Percentiles rank a stretch among this genome's conserved stretches.
phyloP scores from a whole-genome alignment of 192 early-diverging fungal species.

The Phlyctochytrium planicorne region DNA sequence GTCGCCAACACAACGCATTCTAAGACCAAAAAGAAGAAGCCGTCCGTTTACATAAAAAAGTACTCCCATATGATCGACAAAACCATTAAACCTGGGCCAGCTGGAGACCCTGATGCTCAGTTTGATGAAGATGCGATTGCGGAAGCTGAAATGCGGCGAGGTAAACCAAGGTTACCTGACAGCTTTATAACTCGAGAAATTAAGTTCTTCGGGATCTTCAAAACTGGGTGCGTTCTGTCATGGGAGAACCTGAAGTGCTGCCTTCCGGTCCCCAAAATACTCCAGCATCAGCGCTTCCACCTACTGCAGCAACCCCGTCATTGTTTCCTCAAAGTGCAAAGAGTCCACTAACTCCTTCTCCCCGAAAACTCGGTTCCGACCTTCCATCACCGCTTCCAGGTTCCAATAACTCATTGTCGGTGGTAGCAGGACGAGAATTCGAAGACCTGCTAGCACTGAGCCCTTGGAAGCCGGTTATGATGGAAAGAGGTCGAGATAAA shows the following conservation, averaged over 20 bases:
- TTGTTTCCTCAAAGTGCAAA: too few species aligned
- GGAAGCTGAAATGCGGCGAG: slow-evolving; percentile 5
- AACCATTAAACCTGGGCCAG: too few species aligned
- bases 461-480: slow-evolving; percentile 7
- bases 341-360: too few species aligned
- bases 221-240: neutral
- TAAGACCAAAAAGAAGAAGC: too few species aligned
- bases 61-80: neutral
- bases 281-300: neutral
- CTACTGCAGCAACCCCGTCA: neutral
- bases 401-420: neutral
- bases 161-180: neutral
- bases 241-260: neutral
- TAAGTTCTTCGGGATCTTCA: slow-evolving; percentile 2
- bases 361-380: too few species aligned
- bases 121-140: slow-evolving; percentile 5
- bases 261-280: neutral
- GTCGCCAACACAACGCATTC: too few species aligned
- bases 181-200: neutral
- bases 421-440: neutral
- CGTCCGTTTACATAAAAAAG: too few species aligned
- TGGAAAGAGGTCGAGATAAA: neutral
- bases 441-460: slow-evolving; percentile 3
- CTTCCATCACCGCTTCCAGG: too few species aligned
- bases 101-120: neutral